phyloP scores from a whole-genome alignment of 176 grass and related monocot genomes.

The Neostapfia colusana region DNA sequence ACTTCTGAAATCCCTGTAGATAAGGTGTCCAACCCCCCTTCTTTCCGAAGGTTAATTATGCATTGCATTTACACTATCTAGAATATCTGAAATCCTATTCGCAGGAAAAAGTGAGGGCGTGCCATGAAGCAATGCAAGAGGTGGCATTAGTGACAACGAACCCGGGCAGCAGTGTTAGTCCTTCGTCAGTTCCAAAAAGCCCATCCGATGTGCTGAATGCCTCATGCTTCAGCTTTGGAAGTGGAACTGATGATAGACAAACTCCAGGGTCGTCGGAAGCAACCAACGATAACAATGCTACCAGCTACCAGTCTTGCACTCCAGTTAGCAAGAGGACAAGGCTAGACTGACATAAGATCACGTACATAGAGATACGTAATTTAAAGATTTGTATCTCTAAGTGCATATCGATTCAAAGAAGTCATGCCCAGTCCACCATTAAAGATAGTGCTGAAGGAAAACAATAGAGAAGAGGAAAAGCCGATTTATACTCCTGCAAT shows the following conservation, averaged over 20 bases:
- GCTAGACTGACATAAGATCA: slow-evolving; percentile 33
- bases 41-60: background rate
- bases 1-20: slow-evolving; percentile 46
- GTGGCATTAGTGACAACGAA: slow-evolving; percentile 38
- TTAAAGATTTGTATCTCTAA: background rate
- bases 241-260: slow-evolving; percentile 44
- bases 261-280: slow-evolving; percentile 30
- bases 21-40: slow-evolving; percentile 50
- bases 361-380: background rate
- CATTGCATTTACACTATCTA: background rate
- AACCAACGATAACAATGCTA: slow-evolving; percentile 31
- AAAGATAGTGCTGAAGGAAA: no score
- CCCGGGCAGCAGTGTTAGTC: slow-evolving; percentile 3
- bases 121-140: slow-evolving; percentile 59
- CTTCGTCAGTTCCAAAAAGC: slow-evolving; percentile 42
- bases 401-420: background rate
- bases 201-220: slow-evolving; percentile 61
- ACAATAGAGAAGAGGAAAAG: no score
- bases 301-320: slow-evolving; percentile 34
- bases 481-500: no score
- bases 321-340: slow-evolving; percentile 60
- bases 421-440: background rate
- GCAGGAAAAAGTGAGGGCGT: slow-evolving; percentile 61
- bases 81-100: background rate
- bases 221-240: slow-evolving; percentile 56